Base-by-base conservation (phyloP, 495 filamentous ascomycete species). In the Talaromyces stipitatus region DNA sequence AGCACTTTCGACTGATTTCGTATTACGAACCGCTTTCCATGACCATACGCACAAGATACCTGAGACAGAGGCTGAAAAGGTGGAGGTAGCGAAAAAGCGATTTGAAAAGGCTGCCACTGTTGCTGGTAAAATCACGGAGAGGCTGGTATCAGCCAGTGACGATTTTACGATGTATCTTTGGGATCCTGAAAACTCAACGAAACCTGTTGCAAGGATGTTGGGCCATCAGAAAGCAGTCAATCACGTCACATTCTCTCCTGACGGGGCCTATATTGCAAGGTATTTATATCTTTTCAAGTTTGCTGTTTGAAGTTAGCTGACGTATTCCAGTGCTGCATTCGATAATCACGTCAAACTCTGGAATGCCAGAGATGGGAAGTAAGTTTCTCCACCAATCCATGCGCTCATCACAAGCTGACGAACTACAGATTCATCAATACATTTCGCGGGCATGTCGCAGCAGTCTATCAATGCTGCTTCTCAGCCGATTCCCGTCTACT, bases 171-270 rank as follows among this genome's bases (percentile, higher is more conserved):
- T 97, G 79, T 96, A 88, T 64, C 81, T 99, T 50, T 99, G 95
- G 95, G 88, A 95, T 29, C 95, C 95, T 0, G 78, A 82, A 16
- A 79, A 71, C 53, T 85, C 86, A 16, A 88, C 74, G 16, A 97
- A 97, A 66, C 91, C 92, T 5, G 70, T 97, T 10, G 85, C 89
- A n/a, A 81, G 94, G 27, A 78, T 99, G 52, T 69, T 91, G 23
- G 95, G 95, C 9, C 95, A 99, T 67, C 91, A 96, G 66, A 97
- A 97, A 68, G 89, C 89, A 63, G 90, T 99, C 57, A 97, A 97
- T 71, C 86, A 97, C 67, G 91, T 97, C 14, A 87, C 86, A 6
- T 97, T 97, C 75, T 96, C 91, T 0, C 90, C 92, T 0, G 90
- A 95, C 62, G 91, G 90, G 57, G 76, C 81, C 1, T 76, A 89